These are phyloP conservation scores for Pigoraptor vietnamica DNA, from an alignment of 78 protist genomes.

Conservation along the genomic window DNA sequence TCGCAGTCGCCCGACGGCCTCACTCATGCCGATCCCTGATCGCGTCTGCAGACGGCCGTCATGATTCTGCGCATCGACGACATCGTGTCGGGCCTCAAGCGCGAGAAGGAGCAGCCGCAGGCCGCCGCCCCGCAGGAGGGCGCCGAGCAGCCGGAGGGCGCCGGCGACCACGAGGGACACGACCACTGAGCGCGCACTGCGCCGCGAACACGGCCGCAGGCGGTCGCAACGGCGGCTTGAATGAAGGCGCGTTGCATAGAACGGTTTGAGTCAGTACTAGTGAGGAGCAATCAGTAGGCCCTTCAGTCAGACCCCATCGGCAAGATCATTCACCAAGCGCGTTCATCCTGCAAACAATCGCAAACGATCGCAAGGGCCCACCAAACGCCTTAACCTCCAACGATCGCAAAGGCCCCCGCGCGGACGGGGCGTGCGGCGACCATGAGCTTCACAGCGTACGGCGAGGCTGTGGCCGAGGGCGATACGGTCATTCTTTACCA, in stretches of 20 bases:
- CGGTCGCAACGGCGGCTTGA: not conserved
- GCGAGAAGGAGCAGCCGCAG: constrained; percentile 23
- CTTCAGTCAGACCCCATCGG: no score
- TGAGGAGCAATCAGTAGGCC: no score
- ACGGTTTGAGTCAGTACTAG: no score
- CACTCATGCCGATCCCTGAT: no score
- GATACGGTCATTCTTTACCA: not conserved
- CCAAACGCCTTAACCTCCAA: not conserved
- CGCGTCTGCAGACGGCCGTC: constrained; percentile 61
- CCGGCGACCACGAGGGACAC: not conserved
- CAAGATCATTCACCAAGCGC: no score
- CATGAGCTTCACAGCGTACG: not conserved
- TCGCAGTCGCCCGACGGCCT: no score
- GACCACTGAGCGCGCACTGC: not conserved
- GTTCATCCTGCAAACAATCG: no score
- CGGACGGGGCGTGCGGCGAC: not conserved
- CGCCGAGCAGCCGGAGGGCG: not conserved
- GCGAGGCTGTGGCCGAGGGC: not conserved
- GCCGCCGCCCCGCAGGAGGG: not conserved
- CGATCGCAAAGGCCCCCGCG: not conserved
- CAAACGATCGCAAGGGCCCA: no score
- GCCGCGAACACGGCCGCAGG: not conserved
- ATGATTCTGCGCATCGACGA: constrained; percentile 95
- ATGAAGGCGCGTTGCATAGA: no score
- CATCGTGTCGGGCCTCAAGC: constrained; percentile 83